Evolutionary conservation across 2,329 filamentous ascomycete genomes (phyloP).

Genomic region (Lecanoromycetidae sp.): DNA sequence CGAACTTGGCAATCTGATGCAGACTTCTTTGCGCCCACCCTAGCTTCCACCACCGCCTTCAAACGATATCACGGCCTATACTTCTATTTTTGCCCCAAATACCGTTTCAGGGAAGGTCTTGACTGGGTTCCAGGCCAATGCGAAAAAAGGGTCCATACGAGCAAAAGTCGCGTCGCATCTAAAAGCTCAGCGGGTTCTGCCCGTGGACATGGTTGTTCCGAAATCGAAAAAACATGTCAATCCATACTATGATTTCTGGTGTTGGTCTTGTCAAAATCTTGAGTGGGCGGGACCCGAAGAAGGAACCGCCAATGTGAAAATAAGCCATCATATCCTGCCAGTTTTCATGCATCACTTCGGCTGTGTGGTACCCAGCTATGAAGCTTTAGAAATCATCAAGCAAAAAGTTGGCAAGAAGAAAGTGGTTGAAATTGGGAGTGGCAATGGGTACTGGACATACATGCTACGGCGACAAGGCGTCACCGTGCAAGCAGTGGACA

Average conservation of each 20-base stretch:
- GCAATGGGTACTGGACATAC: constrained; percentile 65
- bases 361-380: constrained; percentile 57
- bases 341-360: constrained; percentile 70
- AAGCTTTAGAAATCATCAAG: constrained; percentile 49
- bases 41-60: constrained; percentile 36
- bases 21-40: neutral
- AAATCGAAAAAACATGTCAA: constrained; percentile 44
- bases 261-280: constrained; percentile 50
- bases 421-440: constrained; percentile 56
- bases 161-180: constrained; percentile 46
- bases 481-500: constrained; percentile 51
- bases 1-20: constrained; percentile 7
- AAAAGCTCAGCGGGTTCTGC: constrained; percentile 39
- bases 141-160: constrained; percentile 52
- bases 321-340: constrained; percentile 57
- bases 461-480: constrained; percentile 52
- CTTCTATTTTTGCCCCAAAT: constrained; percentile 50
- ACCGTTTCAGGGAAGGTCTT: constrained; percentile 51
- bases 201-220: constrained; percentile 35
- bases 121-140: constrained; percentile 51
- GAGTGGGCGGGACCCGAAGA: constrained; percentile 53
- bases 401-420: constrained; percentile 39
- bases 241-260: constrained; percentile 57
- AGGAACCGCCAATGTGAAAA: constrained; percentile 40
- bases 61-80: constrained; percentile 54